Conservation (phyloP, 2,329 filamentous ascomycete species). For the Phoma sp. region DNA sequence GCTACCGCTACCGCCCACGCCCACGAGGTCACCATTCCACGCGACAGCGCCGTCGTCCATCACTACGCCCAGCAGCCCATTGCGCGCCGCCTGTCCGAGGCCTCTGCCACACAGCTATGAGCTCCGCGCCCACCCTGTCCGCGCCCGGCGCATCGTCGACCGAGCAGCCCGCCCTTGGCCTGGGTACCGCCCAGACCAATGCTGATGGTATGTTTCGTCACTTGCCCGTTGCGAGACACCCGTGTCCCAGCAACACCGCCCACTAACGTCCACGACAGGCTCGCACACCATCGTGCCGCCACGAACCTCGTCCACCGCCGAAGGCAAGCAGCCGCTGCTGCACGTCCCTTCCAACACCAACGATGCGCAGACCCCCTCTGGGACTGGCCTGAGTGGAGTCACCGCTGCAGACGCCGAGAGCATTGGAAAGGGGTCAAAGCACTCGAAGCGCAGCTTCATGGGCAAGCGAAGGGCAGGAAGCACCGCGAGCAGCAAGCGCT, state of each 20-base stretch:
- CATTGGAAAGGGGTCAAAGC: constrained; percentile 53
- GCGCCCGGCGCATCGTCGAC: constrained; percentile 36
- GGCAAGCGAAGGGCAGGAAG: constrained; percentile 54
- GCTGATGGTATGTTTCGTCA: constrained; percentile 40
- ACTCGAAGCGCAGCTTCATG: constrained; percentile 53
- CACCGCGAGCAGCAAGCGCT: constrained; percentile 55
- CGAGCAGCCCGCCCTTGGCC: constrained; percentile 35
- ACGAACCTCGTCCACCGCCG: constrained; percentile 39
- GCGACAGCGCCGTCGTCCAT: constrained; percentile 32
- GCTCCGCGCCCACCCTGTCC: constrained; percentile 39
- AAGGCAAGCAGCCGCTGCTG: constrained; percentile 47
- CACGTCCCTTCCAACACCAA: constrained; percentile 45
- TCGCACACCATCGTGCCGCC: constrained; percentile 26
- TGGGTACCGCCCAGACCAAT: constrained; percentile 40
- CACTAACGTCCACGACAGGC: constrained; percentile 6
- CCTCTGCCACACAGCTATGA: constrained; percentile 44
- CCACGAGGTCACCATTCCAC: constrained; percentile 30
- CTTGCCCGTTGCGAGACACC: background rate
- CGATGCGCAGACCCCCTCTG: constrained; percentile 43
- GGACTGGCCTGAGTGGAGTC: constrained; percentile 52
- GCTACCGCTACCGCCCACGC: constrained; percentile 13
- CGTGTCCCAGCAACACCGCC: background rate
- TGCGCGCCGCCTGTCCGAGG: constrained; percentile 23
- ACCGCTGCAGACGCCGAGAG: constrained; percentile 56
- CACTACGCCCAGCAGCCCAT: constrained; percentile 19